Base-by-base conservation (phyloP, 2,329 filamentous ascomycete species). In the Arthrobotrys pseudoclavata region DNA sequence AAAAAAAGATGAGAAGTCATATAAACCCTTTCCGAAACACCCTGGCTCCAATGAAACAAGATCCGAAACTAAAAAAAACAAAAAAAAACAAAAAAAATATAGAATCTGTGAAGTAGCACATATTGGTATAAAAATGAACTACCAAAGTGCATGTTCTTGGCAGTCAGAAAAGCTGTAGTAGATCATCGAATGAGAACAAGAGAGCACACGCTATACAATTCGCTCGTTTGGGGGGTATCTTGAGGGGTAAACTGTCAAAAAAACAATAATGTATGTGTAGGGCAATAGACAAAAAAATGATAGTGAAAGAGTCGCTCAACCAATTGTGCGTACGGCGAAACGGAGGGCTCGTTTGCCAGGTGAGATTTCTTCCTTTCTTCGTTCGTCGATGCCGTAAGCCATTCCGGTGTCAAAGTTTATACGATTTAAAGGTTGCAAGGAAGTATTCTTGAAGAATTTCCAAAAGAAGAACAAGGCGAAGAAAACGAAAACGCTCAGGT, bases 381-480 rank as follows among this genome's bases (percentile, higher is more conserved):
- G 68, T 64, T 74, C 66, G 42, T 79, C 75, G 57, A 74, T 68
- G 22, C 75, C 75, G 31, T 79, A 79, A 29, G 47, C 68, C 75
- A 79, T 79, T 37, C 75, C 75, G 10, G 74, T 79, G 47, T 79
- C 75, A 47, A 79, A 79, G n/a, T 79, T 79, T 60, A 79, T 63
- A 7, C 75, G 75, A 10, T 85, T 83, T 3, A 90, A 82, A 0
- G 86, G 82, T 6, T 88, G 84, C 9, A 88, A 81, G 69, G 87
- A 87, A 0, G 90, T 91, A 79, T 88, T 87, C 82, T 91, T 91
- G 81, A 87, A 84, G 40, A 90, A 82, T 83, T 93, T 92, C 88
- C 90, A 92, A 53, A 88, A 86, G 12, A 87, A 79, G 80, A 87
- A 92, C 7, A 88, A 87, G 7, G 81, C 82, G 0, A 87, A 79